Percentiles rank a stretch among this genome's conserved stretches.
Evolutionary conservation across 495 filamentous ascomycete genomes (phyloP).

Genomic region (Aspergillus sparsus): DNA sequence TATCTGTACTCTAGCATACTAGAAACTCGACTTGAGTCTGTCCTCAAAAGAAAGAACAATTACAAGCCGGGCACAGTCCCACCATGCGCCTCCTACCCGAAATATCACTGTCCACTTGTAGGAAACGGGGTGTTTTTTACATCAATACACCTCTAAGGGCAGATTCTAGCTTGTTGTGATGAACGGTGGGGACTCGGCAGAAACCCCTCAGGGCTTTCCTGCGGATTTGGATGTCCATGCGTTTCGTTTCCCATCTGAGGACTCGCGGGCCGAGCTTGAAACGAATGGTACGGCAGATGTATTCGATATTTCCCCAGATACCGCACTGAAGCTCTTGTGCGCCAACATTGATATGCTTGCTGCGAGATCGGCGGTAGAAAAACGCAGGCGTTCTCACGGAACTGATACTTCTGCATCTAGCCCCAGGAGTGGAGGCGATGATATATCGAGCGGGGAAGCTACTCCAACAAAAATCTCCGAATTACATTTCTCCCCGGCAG

Average conservation of each 20-base stretch:
- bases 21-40: slow-evolving; percentile 5
- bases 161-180: slow-evolving; percentile 27
- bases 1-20: slow-evolving; percentile 1
- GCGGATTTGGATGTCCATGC: slow-evolving; percentile 1
- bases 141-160: slow-evolving; percentile 15
- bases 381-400: slow-evolving; percentile 71
- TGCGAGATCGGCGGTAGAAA: slow-evolving; percentile 65
- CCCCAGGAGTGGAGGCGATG: slow-evolving; percentile 60
- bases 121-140: slow-evolving; percentile 28
- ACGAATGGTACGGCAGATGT: slow-evolving; percentile 51
- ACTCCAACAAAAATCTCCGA: slow-evolving; percentile 29
- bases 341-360: slow-evolving; percentile 70
- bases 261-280: background rate
- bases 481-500: slow-evolving; percentile 31
- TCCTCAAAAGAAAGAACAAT: background rate
- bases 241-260: background rate
- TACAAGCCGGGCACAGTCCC: slow-evolving; percentile 23
- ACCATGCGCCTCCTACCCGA: slow-evolving; percentile 42
- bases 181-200: slow-evolving; percentile 18
- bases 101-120: slow-evolving; percentile 34
- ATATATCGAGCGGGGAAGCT: slow-evolving; percentile 43
- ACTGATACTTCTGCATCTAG: slow-evolving; percentile 45
- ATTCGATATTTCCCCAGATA: slow-evolving; percentile 68
- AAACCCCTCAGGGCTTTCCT: slow-evolving; percentile 20
- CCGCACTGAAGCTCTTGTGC: slow-evolving; percentile 78